Conservation (phyloP, 2,329 filamentous ascomycete species). For the Xylaria sp. region DNA sequence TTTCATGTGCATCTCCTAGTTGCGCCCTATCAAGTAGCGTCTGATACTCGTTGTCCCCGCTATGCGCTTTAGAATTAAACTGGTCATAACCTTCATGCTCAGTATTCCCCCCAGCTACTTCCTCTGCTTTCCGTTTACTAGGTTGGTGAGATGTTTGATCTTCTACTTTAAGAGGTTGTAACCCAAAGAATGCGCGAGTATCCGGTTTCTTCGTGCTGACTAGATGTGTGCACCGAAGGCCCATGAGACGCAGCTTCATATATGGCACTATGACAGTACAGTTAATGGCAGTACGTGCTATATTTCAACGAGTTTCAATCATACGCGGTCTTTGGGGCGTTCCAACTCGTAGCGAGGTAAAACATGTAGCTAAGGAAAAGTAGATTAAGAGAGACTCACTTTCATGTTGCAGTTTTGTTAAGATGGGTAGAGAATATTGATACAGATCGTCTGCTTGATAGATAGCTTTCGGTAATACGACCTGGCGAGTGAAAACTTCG, state of each 20-base stretch:
- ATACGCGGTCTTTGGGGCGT: not conserved
- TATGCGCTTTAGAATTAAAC: not conserved
- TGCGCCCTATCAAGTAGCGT: not conserved
- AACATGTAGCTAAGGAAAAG: not conserved
- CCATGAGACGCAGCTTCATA: constrained; percentile 86
- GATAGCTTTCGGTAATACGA: constrained; percentile 77
- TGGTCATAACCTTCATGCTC: constrained; percentile 55
- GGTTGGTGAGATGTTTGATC: constrained; percentile 34
- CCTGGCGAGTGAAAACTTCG: constrained; percentile 87
- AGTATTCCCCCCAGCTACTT: constrained; percentile 55
- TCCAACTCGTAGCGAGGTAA: not conserved
- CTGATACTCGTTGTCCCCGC: not conserved
- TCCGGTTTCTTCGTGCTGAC: constrained; percentile 85
- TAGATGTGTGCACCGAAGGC: constrained; percentile 86
- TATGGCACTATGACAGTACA: constrained; percentile 60
- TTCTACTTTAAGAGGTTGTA: constrained; percentile 53
- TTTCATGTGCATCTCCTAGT: constrained; percentile 47
- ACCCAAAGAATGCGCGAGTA: constrained; percentile 81
- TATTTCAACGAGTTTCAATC: not conserved
- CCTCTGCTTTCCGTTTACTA: constrained; percentile 58
- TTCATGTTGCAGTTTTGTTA: constrained; percentile 85
- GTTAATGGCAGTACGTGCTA: constrained; percentile 2
- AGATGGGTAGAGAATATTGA: constrained; percentile 81
- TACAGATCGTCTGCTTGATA: constrained; percentile 83
- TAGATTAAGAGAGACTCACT: constrained; percentile 45